Percentiles rank a stretch among this genome's conserved stretches.
Conservation (phyloP, 2,329 filamentous ascomycete genomes). For the Sporothrix sp. region DNA sequence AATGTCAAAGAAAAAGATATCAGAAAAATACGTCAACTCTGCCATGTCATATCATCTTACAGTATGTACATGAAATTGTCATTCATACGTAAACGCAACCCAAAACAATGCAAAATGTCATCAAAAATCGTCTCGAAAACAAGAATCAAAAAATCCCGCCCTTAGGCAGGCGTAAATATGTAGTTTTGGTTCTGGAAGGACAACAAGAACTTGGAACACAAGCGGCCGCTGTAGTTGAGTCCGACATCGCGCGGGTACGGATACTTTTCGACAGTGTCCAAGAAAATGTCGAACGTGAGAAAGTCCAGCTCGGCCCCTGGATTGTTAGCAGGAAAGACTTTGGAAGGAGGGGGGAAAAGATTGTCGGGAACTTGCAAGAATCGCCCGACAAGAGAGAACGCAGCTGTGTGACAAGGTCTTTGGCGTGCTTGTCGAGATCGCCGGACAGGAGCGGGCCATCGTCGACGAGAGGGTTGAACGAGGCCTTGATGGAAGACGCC, state of each 20-base stretch:
- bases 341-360: background rate
- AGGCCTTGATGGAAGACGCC: constrained; percentile 17
- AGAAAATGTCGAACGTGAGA: background rate
- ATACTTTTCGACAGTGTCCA: constrained; percentile 1
- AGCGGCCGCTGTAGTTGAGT: constrained; percentile 42
- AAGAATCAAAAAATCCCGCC: background rate
- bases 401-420: constrained; percentile 37
- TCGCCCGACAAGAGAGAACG: constrained; percentile 33
- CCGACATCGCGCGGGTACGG: constrained; percentile 30
- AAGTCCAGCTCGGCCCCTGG: constrained; percentile 12
- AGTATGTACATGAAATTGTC: background rate
- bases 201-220: constrained; percentile 44
- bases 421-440: constrained; percentile 37
- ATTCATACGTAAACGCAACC: background rate
- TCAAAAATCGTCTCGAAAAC: background rate
- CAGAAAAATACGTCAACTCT: no score
- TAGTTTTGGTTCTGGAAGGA: constrained; percentile 32
- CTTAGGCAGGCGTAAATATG: constrained; percentile 11
- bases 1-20: background rate
- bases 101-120: background rate
- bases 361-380: constrained; percentile 31
- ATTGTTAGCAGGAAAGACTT: background rate
- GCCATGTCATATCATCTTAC: background rate
- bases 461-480: constrained; percentile 48
- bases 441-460: constrained; percentile 30